phyloP scores from a whole-genome alignment of 148 eudicot genomes.

The Cornus controversa region DNA sequence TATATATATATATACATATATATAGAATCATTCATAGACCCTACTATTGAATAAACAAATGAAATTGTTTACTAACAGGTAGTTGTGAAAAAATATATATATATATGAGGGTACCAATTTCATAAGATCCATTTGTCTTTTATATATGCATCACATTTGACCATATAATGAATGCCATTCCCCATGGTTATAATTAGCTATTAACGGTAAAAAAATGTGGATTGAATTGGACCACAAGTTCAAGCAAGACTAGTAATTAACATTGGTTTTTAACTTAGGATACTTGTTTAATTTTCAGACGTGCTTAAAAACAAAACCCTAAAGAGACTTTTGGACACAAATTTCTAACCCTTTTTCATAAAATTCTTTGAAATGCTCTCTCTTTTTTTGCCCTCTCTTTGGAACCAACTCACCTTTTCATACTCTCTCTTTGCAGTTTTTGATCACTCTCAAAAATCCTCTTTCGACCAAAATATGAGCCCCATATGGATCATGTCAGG shows the following conservation, averaged over 20 bases:
- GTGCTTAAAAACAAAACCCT: slow-evolving; percentile 8
- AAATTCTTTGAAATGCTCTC: slow-evolving; percentile 26
- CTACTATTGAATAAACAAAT: no score
- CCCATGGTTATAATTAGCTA: background rate
- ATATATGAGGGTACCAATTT: background rate
- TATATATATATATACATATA: no score
- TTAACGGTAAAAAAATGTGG: slow-evolving; percentile 3
- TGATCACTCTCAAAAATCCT: background rate
- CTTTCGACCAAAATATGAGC: slow-evolving; percentile 17
- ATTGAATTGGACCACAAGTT: background rate
- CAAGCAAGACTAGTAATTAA: background rate
- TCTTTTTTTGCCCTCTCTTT: slow-evolving; percentile 1
- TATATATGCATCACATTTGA: background rate
- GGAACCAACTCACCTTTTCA: slow-evolving; percentile 21
- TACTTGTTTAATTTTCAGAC: slow-evolving; percentile 22
- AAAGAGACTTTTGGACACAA: slow-evolving; percentile 35
- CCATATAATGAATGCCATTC: background rate
- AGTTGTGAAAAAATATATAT: no score
- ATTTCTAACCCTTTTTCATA: slow-evolving; percentile 43
- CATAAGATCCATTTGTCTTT: background rate
- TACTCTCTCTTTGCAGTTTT: slow-evolving; percentile 2
- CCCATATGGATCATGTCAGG: slow-evolving; percentile 17
- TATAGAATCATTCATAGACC: no score
- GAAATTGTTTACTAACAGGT: no score
- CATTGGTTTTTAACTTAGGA: slow-evolving; percentile 21